Percentiles rank a stretch among this genome's conserved stretches.
Conservation (phyloP, 768 basidiomycete species). For the Termitomyces sp. region DNA sequence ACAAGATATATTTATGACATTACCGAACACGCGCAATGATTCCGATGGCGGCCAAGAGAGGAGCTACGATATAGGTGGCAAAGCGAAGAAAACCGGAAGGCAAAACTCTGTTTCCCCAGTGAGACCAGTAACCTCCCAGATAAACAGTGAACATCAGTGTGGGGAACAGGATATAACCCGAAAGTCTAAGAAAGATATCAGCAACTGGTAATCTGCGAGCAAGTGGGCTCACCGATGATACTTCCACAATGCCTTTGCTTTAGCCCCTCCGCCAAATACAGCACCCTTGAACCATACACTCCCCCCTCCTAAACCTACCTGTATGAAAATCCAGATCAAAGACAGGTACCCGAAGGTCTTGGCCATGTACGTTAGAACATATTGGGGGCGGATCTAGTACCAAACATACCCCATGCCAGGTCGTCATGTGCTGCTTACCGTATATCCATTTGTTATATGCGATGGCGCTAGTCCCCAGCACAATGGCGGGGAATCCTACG, state of each 20-base stretch:
- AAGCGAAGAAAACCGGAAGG: constrained; percentile 35
- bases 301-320: constrained; percentile 60
- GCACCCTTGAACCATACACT: constrained; percentile 74
- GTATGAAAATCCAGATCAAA: constrained; percentile 56
- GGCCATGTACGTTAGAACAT: background rate
- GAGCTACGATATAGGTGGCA: constrained; percentile 51
- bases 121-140: constrained; percentile 68
- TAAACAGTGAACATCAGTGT: constrained; percentile 56
- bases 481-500: constrained; percentile 50
- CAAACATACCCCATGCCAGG: constrained; percentile 68
- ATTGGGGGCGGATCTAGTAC: background rate
- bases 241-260: constrained; percentile 77
- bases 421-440: constrained; percentile 51
- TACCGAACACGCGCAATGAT: constrained; percentile 51
- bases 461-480: constrained; percentile 58
- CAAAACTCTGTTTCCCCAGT: constrained; percentile 43
- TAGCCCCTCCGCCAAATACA: constrained; percentile 63
- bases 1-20: background rate
- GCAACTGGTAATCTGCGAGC: background rate
- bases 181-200: constrained; percentile 37
- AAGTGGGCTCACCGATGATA: constrained; percentile 57
- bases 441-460: constrained; percentile 53
- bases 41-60: constrained; percentile 37
- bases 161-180: constrained; percentile 68
- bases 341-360: constrained; percentile 63